phyloP scores from a whole-genome alignment of 1,139 yeast species.

The Candida freyschussii region DNA sequence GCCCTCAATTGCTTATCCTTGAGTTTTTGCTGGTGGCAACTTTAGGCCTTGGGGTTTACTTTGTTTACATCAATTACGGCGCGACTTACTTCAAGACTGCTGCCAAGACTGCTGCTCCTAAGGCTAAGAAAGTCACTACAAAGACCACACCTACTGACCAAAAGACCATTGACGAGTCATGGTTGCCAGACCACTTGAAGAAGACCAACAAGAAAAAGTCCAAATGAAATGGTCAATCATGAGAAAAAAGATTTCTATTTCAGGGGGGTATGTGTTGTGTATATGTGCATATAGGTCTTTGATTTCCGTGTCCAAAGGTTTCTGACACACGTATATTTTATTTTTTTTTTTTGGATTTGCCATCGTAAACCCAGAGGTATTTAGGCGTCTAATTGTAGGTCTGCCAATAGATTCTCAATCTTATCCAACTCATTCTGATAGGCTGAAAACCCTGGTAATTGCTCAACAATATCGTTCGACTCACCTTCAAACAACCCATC shows the following conservation, averaged over 20 bases:
- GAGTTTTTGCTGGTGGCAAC: constrained; percentile 50
- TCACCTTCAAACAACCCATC: constrained; percentile 25
- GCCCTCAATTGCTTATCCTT: constrained; percentile 66
- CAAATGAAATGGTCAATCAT: constrained; percentile 10
- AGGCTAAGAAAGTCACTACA: constrained; percentile 27
- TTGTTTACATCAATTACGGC: constrained; percentile 43
- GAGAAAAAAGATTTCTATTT: not conserved
- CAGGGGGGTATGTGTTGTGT: no score
- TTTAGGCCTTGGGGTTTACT: constrained; percentile 47
- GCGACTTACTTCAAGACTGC: constrained; percentile 35
- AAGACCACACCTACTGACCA: constrained; percentile 31
- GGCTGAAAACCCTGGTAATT: constrained; percentile 18
- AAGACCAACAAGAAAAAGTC: constrained; percentile 30
- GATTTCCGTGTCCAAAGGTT: no score
- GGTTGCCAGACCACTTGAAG: constrained; percentile 54
- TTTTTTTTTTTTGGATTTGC: constrained; percentile 4
- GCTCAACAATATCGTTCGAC: constrained; percentile 18
- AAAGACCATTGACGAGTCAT: constrained; percentile 42
- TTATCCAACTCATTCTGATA: constrained; percentile 35
- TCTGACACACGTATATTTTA: no score
- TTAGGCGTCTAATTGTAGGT: constrained; percentile 42
- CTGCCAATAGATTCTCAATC: constrained; percentile 41
- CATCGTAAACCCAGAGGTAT: not conserved
- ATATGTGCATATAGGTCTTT: no score
- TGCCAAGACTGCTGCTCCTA: constrained; percentile 30